Evolutionary conservation across 2,329 filamentous ascomycete species (phyloP), one percentile per base, ranked within the genome.

Genomic region (Colletotrichum sp.): DNA sequence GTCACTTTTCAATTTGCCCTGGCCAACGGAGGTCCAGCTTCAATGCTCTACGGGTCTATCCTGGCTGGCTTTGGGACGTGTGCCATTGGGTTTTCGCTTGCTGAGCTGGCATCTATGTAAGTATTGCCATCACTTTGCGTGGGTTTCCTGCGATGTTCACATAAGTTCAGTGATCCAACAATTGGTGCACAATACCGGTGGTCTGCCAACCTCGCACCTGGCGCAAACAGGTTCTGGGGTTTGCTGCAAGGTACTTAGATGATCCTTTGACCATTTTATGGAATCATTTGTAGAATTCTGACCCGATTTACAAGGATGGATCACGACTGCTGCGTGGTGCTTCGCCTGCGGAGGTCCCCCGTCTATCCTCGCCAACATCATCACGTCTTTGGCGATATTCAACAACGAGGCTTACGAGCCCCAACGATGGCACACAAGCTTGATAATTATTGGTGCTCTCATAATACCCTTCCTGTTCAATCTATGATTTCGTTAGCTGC

Each of bases 91-190:
- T 51, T 51, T n/a, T 51, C 43, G 11, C 43, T 51, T 51, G 43
- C 43, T 1, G 43, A 51, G 43, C n/a, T 51, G n/a, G 43, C 43
- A 21, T 51, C 43, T 13, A 51, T 51, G 43, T 51, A 21, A 47
- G 38, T 47, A 1, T 47, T 47, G 1, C 5, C 38, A n/a, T 47
- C 38, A 47, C 38, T 47, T 47, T 1, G 9, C 38, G 38, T 21
- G 18, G n/a, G 18, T 18, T n/a, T 0, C 18, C 0, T 18, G n/a
- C 21, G 43, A 6, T 51, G 18, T 51, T 51, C 0, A 51, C n/a
- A 51, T 47, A 12, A 51, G 43, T 13, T 21, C 43, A 51, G 43
- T 1, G 43, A 51, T 13, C 43, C 43, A 6, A 51, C 43, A 51
- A n/a, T 51, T 16, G 43, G 43, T 0, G 43, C 43, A 51, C 43